Conservation (phyloP, 2,329 filamentous ascomycete genomes). For the Coccinonectria pachysandricola region DNA sequence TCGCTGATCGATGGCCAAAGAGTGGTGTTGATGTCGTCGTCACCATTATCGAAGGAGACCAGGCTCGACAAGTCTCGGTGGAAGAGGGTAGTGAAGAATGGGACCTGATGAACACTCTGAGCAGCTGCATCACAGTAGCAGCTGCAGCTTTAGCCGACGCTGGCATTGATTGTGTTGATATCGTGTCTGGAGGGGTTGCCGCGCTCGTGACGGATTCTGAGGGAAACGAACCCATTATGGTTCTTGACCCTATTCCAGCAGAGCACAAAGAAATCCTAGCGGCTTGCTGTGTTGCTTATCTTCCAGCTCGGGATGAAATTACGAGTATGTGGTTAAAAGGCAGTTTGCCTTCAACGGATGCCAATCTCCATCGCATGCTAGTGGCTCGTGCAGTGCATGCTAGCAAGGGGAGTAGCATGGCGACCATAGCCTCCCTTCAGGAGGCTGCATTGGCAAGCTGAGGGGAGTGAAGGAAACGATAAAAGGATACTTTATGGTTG, state of each 20-base stretch:
- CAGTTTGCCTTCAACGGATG: conserved; percentile 32
- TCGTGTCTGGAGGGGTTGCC: conserved; percentile 80
- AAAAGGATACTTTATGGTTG: too few species aligned
- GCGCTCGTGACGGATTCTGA: conserved; percentile 50
- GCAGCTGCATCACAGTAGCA: conserved; percentile 86
- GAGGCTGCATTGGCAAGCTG: conserved; percentile 23
- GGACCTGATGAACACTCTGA: conserved; percentile 85
- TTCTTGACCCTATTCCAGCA: conserved; percentile 73
- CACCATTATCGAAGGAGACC: conserved; percentile 86
- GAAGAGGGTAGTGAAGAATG: conserved; percentile 54
- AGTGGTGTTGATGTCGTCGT: conserved; percentile 92
- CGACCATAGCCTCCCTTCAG: conserved; percentile 23
- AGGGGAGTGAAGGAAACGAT: too few species aligned
- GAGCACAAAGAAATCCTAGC: conserved; percentile 71
- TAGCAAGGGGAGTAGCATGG: conserved; percentile 26
- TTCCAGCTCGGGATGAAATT: conserved; percentile 78
- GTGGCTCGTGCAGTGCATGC: conserved; percentile 32
- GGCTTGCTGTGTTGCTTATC: conserved; percentile 82
- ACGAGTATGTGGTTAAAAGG: conserved; percentile 95
- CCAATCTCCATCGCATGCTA: conserved; percentile 22
- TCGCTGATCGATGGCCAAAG: conserved; percentile 96
- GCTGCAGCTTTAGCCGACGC: conserved; percentile 90
- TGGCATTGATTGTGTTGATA: conserved; percentile 89
- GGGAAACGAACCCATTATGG: conserved; percentile 33
- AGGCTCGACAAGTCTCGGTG: conserved; percentile 49